Evolutionary conservation across 352 stramenopile species (phyloP), one percentile per base, ranked within the genome.

Genomic region (Globisporangium lucens): DNA sequence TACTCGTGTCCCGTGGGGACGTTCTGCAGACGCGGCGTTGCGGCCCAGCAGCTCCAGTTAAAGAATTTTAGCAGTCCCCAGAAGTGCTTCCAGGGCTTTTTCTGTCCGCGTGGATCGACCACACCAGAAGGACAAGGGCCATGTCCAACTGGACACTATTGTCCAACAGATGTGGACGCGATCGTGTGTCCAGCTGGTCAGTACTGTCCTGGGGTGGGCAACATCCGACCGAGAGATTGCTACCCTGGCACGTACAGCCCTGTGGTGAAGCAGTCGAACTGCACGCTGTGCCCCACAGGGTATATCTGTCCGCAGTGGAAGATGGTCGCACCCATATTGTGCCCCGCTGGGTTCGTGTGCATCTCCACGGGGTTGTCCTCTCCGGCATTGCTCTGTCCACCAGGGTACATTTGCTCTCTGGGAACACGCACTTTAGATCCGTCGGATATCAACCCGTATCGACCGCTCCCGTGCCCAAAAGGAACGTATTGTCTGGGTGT

Each of bases 401-500:
- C 91, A 9, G 97, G 97, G 30, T 99, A 98, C 72, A 91, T 93
- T n/a, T 99, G 97, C 67, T 74, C 75, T 12, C 79, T 92, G 64
- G 97, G 97, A 0, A 99, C 97, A 43, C 82, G 94, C 35, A 95
- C 95, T 2, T 61, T 97, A 7, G 90, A 99, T 72, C 91, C 94
- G 6, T 89, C 91, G 0, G 90, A 89, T 58, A 73, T 85, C 17
- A 90, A 75, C 33, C 75, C 78, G 13, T 90, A 85, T 33, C 79
- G 91, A 10, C 97, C 97, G 0, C 75, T 79, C 41, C 82, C 94
- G 1, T 99, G 97, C 74, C 81, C 85, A 6, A 77, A 83, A 22
- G 97, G 97, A 8, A 98, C 87, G 6, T 99, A 98, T 75, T 99
- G 97, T 78, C 81, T 99, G 0, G 94, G 93, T 20, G 97, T 97